phyloP scores from a whole-genome alignment of 805 yeast species.

The Kuraishia capsulata region DNA sequence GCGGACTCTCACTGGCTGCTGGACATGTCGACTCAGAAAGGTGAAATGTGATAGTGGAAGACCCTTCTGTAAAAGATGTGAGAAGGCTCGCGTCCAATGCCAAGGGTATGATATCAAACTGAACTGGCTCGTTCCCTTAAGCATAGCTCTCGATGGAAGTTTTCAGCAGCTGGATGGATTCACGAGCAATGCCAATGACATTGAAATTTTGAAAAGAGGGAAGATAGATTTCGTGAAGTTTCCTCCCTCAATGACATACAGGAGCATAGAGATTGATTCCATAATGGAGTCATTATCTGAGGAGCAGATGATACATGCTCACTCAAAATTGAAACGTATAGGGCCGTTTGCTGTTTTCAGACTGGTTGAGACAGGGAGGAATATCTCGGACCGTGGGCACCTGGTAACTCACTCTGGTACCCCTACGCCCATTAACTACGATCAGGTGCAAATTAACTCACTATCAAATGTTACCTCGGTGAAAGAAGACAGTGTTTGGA shows the following conservation, averaged over 20 bases:
- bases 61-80: constrained; percentile 69
- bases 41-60: constrained; percentile 68
- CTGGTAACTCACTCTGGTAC: not conserved
- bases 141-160: not conserved
- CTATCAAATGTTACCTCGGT: too few relatives aligned
- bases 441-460: too few relatives aligned
- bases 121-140: constrained; percentile 57
- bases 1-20: constrained; percentile 64
- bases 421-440: not conserved
- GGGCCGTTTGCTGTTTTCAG: not conserved
- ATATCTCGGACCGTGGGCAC: too few relatives aligned
- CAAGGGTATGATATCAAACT: constrained; percentile 79
- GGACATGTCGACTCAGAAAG: constrained; percentile 75
- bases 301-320: constrained; percentile 1
- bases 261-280: constrained; percentile 24
- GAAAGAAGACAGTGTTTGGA: not conserved
- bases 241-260: constrained; percentile 13
- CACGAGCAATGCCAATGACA: constrained; percentile 1
- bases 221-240: constrained; percentile 33
- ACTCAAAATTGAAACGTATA: not conserved
- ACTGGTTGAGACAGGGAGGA: too few relatives aligned
- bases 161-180: not conserved
- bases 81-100: constrained; percentile 56
- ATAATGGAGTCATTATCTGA: constrained; percentile 30
- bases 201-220: constrained; percentile 29